A percentile compares a stretch with the other conserved stretches of the same genome.
phyloP scores from a whole-genome alignment of 1,284 basidiomycete species.

The Spongiforma sp. region DNA sequence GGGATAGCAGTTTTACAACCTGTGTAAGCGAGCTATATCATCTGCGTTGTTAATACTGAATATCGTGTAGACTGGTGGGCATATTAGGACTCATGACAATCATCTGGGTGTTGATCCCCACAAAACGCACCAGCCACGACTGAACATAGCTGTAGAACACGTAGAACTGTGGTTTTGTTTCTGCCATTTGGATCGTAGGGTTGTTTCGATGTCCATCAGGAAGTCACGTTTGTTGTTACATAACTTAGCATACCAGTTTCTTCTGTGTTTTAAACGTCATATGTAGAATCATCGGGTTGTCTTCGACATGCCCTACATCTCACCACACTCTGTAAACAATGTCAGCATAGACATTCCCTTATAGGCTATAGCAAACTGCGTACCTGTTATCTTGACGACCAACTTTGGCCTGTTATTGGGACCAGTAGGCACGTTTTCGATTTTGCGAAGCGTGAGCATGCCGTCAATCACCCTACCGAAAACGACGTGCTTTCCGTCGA shows the following conservation, averaged over 20 bases:
- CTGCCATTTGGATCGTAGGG: not conserved
- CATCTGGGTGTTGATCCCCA: conserved; percentile 48
- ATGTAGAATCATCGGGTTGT: not conserved
- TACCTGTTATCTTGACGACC: conserved; percentile 83
- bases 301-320: conserved; percentile 33
- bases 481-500: conserved; percentile 94
- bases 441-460: conserved; percentile 92
- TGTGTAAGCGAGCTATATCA: conserved; percentile 44
- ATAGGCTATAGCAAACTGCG: conserved; percentile 33
- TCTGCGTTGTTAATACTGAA: not conserved
- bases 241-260: no score
- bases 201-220: not conserved
- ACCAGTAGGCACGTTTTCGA: conserved; percentile 93
- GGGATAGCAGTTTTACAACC: conserved; percentile 60
- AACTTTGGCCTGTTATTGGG: conserved; percentile 86
- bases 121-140: conserved; percentile 8
- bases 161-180: not conserved
- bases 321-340: conserved; percentile 33
- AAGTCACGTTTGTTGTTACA: no score
- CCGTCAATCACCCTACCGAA: conserved; percentile 92
- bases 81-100: conserved; percentile 46
- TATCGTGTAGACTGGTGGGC: conserved; percentile 42
- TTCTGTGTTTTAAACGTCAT: not conserved
- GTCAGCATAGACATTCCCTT: not conserved
- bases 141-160: not conserved